Conservation (phyloP, 129 eudicot genomes). For the Centella asiatica region DNA sequence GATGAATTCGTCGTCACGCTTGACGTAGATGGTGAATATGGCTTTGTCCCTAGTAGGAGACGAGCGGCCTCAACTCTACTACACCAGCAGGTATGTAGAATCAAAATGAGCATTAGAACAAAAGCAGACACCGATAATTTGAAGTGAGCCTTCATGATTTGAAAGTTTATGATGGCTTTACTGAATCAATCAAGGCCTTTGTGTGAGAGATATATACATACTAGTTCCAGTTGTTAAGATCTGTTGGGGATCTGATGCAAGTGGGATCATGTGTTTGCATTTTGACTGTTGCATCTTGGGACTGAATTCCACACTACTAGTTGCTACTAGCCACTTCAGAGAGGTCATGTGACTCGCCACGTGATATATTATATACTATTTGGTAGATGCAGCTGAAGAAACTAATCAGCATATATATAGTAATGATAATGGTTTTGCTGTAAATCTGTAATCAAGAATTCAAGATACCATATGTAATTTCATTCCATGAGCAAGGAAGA, state of each 20-base stretch:
- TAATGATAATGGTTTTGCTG: neutral
- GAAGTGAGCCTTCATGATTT: conserved; percentile 39
- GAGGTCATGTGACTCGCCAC: conserved; percentile 44
- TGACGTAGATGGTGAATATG: conserved; percentile 6
- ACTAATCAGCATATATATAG: too few relatives aligned
- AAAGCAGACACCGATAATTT: conserved; percentile 22
- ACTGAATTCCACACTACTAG: conserved; percentile 33
- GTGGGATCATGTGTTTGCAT: conserved; percentile 58
- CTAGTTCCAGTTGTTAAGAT: too few relatives aligned
- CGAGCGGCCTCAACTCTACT: conserved; percentile 24
- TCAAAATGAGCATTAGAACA: conserved; percentile 36
- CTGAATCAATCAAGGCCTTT: too few relatives aligned
- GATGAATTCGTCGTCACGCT: conserved; percentile 28
- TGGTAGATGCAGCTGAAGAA: neutral
- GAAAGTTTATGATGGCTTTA: conserved; percentile 10
- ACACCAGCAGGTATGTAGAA: conserved; percentile 27
- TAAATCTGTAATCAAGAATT: too few relatives aligned
- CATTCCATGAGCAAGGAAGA: too few relatives aligned
- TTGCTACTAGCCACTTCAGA: too few relatives aligned
- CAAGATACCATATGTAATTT: too few relatives aligned
- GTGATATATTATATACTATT: conserved; percentile 31
- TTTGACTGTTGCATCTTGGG: conserved; percentile 45
- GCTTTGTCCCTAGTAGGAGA: conserved; percentile 13
- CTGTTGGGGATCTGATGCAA: conserved; percentile 35
- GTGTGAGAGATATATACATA: too few relatives aligned